Evolutionary conservation across 495 filamentous ascomycete genomes (phyloP).

Genomic region (Sordaria brevicollis): DNA sequence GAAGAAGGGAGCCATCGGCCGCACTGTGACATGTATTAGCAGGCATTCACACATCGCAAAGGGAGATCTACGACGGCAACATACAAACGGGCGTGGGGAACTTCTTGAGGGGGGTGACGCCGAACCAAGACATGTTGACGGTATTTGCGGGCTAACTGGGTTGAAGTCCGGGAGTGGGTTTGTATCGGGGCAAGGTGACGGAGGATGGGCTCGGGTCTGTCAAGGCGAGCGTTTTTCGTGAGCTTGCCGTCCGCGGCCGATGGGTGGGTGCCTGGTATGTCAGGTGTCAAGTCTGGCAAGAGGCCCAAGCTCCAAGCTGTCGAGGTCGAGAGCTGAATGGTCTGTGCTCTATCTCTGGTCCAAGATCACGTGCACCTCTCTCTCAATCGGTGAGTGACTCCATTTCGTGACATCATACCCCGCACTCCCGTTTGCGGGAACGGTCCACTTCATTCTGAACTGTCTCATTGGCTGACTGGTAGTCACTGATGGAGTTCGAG

Average conservation of each 20-base stretch:
- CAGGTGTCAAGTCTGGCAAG: neutral
- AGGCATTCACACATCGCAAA: slow-evolving; percentile 9
- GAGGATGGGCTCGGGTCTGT: slow-evolving; percentile 9
- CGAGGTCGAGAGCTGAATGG: no score
- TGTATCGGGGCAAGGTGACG: slow-evolving; percentile 1
- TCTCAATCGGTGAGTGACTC: neutral
- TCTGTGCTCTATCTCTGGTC: no score
- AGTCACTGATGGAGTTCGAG: neutral
- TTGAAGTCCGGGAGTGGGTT: slow-evolving; percentile 12
- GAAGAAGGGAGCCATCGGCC: slow-evolving; percentile 87
- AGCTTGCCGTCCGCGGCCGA: slow-evolving; percentile 6
- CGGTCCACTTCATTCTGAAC: neutral
- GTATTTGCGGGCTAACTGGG: slow-evolving; percentile 12
- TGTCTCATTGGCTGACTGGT: neutral
- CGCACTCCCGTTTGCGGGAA: neutral
- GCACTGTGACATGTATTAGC: slow-evolving; percentile 45
- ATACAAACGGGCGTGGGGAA: slow-evolving; percentile 79
- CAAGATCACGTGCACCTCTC: no score
- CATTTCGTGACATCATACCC: neutral
- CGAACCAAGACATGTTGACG: slow-evolving; percentile 67
- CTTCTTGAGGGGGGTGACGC: slow-evolving; percentile 61
- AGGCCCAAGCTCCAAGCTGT: neutral
- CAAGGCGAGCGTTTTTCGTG: slow-evolving; percentile 37
- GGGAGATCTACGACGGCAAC: slow-evolving; percentile 30
- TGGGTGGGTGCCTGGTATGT: slow-evolving; percentile 4